A percentile compares a stretch with the other conserved stretches of the same genome.
Evolutionary conservation across 306 rosid genomes (phyloP).

Genomic region (Quercus glauca): DNA sequence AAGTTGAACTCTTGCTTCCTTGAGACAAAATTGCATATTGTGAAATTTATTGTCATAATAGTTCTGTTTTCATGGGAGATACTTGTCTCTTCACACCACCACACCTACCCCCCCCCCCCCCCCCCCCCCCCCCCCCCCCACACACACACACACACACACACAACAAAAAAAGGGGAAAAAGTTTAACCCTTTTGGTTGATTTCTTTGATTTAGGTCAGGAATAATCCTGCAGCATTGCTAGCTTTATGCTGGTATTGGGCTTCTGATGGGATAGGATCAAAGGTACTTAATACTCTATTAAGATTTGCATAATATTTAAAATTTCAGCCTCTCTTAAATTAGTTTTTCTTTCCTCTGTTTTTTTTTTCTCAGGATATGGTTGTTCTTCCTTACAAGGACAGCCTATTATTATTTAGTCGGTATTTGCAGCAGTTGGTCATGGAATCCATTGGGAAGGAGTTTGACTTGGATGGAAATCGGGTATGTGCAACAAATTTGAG

Average conservation of each 20-base stretch:
- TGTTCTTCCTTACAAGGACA: constrained; percentile 95
- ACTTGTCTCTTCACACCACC: neutral
- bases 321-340: constrained; percentile 14
- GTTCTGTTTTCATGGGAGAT: neutral
- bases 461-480: constrained; percentile 96
- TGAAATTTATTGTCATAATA: neutral
- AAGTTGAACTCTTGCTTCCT: neutral
- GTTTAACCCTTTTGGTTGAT: constrained; percentile 1
- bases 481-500: constrained; percentile 40
- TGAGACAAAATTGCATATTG: neutral
- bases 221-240: constrained; percentile 92
- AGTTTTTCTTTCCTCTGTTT: constrained; percentile 12
- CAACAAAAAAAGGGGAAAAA: neutral
- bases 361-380: constrained; percentile 79
- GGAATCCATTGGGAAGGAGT: constrained; percentile 99
- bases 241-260: constrained; percentile 99
- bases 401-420: constrained; percentile 84
- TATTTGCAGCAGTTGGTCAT: constrained; percentile 97
- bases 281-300: constrained; percentile 49
- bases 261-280: constrained; percentile 90
- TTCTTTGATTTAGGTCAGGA: constrained; percentile 49
- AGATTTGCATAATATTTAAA: neutral
- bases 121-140: too few relatives aligned
- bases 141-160: too few relatives aligned
- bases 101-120: too few relatives aligned